Percentiles rank a stretch among this genome's conserved stretches.
Evolutionary conservation across 192 early-diverging fungal species (phyloP).

Genomic region (Coemansia nantahalensis): DNA sequence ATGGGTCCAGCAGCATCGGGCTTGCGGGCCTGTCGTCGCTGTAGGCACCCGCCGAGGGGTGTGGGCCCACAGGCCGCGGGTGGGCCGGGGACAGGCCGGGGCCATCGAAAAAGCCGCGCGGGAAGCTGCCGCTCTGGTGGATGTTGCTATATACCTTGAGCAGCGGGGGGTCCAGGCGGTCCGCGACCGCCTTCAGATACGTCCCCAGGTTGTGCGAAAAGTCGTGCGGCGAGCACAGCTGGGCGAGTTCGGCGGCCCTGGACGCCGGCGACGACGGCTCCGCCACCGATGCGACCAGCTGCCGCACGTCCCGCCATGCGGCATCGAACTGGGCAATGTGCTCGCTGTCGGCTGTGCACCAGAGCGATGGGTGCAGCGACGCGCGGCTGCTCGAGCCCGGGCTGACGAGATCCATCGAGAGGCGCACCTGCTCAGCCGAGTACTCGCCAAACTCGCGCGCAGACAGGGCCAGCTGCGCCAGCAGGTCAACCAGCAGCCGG

Average conservation of each 20-base stretch:
- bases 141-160: constrained; percentile 36
- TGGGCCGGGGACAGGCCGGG: constrained; percentile 14
- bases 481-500: constrained; percentile 15
- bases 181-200: constrained; percentile 23
- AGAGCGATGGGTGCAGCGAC: constrained; percentile 18
- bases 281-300: constrained; percentile 8
- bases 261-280: constrained; percentile 1
- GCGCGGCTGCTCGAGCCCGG: constrained; percentile 9
- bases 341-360: constrained; percentile 6
- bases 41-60: background rate
- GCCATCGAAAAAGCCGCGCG: constrained; percentile 33
- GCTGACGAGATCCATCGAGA: constrained; percentile 20
- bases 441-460: constrained; percentile 22
- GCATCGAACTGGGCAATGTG: constrained; percentile 18
- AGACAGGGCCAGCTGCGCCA: constrained; percentile 30
- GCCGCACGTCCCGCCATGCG: constrained; percentile 13
- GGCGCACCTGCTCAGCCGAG: constrained; percentile 8
- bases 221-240: constrained; percentile 14
- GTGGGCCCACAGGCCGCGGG: constrained; percentile 1
- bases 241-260: constrained; percentile 3
- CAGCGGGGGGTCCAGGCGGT: constrained; percentile 23
- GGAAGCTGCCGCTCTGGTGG: constrained; percentile 23
- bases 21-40: background rate
- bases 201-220: constrained; percentile 17
- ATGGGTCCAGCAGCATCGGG: constrained; percentile 12